Evolutionary conservation across 176 grass and related monocot genomes (phyloP).

Genomic region (Eremochloa ophiuroides): DNA sequence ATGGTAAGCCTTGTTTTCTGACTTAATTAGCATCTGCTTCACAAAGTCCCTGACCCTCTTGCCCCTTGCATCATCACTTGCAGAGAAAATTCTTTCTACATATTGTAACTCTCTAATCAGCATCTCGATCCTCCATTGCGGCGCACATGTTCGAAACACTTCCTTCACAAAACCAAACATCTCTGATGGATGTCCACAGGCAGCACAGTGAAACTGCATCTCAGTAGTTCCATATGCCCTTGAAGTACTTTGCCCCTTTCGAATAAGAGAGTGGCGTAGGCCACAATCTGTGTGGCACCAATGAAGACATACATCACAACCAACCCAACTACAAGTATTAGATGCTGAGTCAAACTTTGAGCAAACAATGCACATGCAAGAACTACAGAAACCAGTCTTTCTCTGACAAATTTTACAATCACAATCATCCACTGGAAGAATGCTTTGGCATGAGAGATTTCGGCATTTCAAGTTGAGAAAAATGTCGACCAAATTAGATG

Average conservation of each 20-base stretch:
- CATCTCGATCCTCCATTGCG: constrained; percentile 67
- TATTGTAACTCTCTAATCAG: constrained; percentile 71
- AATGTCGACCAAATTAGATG: constrained; percentile 78
- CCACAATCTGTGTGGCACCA: constrained; percentile 98
- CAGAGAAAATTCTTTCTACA: constrained; percentile 77
- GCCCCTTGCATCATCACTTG: constrained; percentile 62
- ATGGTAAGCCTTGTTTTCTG: constrained; percentile 56
- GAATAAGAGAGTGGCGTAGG: constrained; percentile 61
- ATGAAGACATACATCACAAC: constrained; percentile 90
- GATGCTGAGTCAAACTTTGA: constrained; percentile 81
- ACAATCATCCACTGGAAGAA: constrained; percentile 74
- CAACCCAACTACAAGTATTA: constrained; percentile 97
- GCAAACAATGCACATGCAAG: constrained; percentile 87
- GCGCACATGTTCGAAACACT: constrained; percentile 80
- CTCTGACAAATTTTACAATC: constrained; percentile 74
- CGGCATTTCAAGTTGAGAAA: constrained; percentile 80
- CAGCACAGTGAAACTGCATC: constrained; percentile 75
- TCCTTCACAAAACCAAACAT: constrained; percentile 99
- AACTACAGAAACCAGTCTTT: constrained; percentile 77
- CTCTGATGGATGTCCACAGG: constrained; percentile 83
- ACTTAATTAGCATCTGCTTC: constrained; percentile 56
- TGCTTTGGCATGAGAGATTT: constrained; percentile 68
- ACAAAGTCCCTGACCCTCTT: constrained; percentile 62
- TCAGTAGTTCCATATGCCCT: constrained; percentile 29
- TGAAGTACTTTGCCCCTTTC: constrained; percentile 47